Evolutionary conservation across 257 asterid genomes (phyloP), one percentile per base, ranked within the genome.

Genomic region (Penstemon eatonii): DNA sequence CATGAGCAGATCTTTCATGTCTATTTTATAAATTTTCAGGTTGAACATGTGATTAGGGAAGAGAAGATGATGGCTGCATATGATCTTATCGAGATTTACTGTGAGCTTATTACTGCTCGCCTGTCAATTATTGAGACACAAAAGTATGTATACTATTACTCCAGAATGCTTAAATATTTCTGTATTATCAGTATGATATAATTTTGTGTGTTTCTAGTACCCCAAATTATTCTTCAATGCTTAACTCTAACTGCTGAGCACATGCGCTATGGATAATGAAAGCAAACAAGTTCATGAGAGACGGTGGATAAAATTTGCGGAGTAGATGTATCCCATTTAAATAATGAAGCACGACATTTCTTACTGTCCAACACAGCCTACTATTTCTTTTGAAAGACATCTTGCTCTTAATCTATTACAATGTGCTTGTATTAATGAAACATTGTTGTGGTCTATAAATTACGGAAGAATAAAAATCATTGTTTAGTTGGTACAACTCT

Each of bases 31-130:
- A 37, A 63, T 52, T 76, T 74, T 74, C 86, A 93, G 99, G 99
- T 93, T 65, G 97, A 90, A 63, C 99, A 93, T 82, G 97, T 93
- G 61, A 78, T 90, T 73, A 84, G 95, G 82, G 98, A 93, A 83
- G 96, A 93, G 89, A 90, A 93, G 85, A 84, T 85, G 94, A 84
- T 86, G 84, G 89, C 96, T 8, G 98, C 98, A 39, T 93, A 86
- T 67, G 98, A 90, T 64, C 96, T 90, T 69, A 87, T 93, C 36
- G 90, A 81, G 80, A 83, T 93, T 73, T 93, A 93, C 66, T 90
- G 95, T 52, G 99, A 93, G 77, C 97, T 93, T 70, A 63, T 84
- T 53, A 79, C 86, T 72, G 90, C 95, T 43, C 97, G 99, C 39
- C 63, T 93, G 85, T 81, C 95, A 47, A 79, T 90, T 63, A 88